Conservation (phyloP, 164 flowering plant species). For the Kingdonia uniflora region DNA sequence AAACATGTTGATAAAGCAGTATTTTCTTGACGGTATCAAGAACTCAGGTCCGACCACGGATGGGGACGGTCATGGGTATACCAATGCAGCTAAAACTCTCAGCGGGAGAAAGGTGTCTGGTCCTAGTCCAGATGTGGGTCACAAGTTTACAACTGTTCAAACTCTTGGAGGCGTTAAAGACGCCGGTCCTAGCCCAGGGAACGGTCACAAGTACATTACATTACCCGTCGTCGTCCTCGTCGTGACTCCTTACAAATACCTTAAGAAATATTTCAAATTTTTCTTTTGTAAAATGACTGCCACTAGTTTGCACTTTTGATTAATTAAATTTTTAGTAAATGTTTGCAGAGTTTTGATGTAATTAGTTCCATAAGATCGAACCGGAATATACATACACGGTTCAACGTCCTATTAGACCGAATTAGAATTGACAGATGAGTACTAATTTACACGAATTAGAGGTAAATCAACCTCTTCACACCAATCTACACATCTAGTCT, state of each 20-base stretch:
- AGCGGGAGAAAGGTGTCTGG: constrained; percentile 3
- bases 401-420: too few species aligned
- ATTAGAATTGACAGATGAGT: too few species aligned
- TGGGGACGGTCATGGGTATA: background rate
- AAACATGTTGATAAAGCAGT: background rate
- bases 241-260: too few species aligned
- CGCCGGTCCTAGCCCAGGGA: constrained; percentile 4
- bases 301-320: too few species aligned
- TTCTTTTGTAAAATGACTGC: too few species aligned
- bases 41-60: constrained; percentile 10
- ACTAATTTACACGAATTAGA: constrained; percentile 10
- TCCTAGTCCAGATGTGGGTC: constrained; percentile 9
- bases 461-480: constrained; percentile 84
- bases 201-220: background rate
- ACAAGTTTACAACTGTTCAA: background rate
- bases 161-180: constrained; percentile 2
- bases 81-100: background rate
- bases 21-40: constrained; percentile 2
- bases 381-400: too few species aligned
- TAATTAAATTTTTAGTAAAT: too few species aligned
- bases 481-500: constrained; percentile 82
- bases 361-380: too few species aligned
- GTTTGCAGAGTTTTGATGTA: too few species aligned
- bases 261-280: too few species aligned
- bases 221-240: too few species aligned